Base-by-base conservation (phyloP, 177 flowering plant genomes). In the Vitis hybrid region DNA sequence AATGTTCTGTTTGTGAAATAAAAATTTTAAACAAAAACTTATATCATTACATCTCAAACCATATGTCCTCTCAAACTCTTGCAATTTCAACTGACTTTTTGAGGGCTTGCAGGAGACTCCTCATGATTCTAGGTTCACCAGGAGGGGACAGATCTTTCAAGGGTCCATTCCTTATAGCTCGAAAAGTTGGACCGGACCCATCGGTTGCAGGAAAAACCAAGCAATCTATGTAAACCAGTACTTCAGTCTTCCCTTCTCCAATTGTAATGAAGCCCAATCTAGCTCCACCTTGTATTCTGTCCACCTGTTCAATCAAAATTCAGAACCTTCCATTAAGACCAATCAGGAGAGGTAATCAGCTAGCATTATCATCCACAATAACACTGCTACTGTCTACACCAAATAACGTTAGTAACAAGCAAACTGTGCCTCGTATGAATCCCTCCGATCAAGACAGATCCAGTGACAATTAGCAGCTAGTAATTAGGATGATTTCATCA, bases 41-140 rank as follows among this genome's bases (percentile, higher is more conserved):
- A 53, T 53, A 53, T 53, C 7, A 53, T 39, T 54, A 34, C 66
- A 61, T 39, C n/a, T 55, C 61, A 62, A 68, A 54, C 16, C 52
- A 20, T 4, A 52, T 3, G 29, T 2, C 14, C 53, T 19, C 53
- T 86, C 67, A 90, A 64, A 82, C 20, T 79, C 78, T 82, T 53
- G 97, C 91, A 59, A 88, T 82, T 73, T 88, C 84, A 56, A 85
- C 88, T 0, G 88, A 90, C 73, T 80, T 92, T 71, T 86, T 68
- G 2, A 92, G 89, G 62, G 97, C 94, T 12, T 68, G 74, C 31
- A 84, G 79, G 34, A 92, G 89, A 65, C 92, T 83, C 73, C 86
- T 86, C 97, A 90, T 92, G 83, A 92, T 90, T 67, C 97, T 78
- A 13, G 88, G 86, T 64, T 92, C 94, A 22, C 93, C 94, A 2